Evolutionary conservation across 192 early-diverging fungal species (phyloP).

Genomic region (Coemansia sp.): DNA sequence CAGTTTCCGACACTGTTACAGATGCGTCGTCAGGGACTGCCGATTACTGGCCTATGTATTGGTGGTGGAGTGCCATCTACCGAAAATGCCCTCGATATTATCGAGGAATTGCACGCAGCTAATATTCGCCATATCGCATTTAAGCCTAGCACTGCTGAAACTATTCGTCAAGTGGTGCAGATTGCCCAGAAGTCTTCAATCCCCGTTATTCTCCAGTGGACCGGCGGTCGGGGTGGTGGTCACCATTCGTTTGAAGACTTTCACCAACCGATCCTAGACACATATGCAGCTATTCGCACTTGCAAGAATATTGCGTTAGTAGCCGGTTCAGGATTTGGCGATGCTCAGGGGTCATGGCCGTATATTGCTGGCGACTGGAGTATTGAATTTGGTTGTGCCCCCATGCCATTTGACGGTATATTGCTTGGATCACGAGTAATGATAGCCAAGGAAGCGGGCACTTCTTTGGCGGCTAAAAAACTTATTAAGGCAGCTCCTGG

Average conservation of each 20-base stretch:
- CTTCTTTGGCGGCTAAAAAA: constrained; percentile 77
- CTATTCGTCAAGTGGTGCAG: constrained; percentile 77
- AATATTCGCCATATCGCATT: constrained; percentile 79
- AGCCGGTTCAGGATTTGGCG: constrained; percentile 90
- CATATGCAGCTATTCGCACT: constrained; percentile 68
- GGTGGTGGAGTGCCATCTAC: constrained; percentile 89
- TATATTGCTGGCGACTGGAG: constrained; percentile 95
- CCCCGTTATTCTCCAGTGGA: constrained; percentile 93
- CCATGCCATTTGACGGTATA: constrained; percentile 96
- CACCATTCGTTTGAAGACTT: constrained; percentile 97
- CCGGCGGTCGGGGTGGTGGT: constrained; percentile 92
- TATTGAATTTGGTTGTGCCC: constrained; percentile 68
- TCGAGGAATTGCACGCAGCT: constrained; percentile 67
- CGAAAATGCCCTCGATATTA: constrained; percentile 80
- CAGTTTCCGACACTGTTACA: constrained; percentile 80
- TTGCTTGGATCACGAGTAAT: constrained; percentile 95
- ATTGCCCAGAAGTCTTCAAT: constrained; percentile 83
- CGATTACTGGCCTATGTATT: constrained; percentile 87
- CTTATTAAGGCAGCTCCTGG: constrained; percentile 84
- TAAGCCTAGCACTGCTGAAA: constrained; percentile 77
- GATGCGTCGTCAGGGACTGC: constrained; percentile 79
- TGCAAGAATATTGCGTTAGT: constrained; percentile 80
- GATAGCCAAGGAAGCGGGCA: constrained; percentile 84
- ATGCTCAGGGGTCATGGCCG: constrained; percentile 77
- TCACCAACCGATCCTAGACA: constrained; percentile 78